Evolutionary conservation across 208 protist species (phyloP), one percentile per base, ranked within the genome.

Genomic region (Acanthamoeba quina): DNA sequence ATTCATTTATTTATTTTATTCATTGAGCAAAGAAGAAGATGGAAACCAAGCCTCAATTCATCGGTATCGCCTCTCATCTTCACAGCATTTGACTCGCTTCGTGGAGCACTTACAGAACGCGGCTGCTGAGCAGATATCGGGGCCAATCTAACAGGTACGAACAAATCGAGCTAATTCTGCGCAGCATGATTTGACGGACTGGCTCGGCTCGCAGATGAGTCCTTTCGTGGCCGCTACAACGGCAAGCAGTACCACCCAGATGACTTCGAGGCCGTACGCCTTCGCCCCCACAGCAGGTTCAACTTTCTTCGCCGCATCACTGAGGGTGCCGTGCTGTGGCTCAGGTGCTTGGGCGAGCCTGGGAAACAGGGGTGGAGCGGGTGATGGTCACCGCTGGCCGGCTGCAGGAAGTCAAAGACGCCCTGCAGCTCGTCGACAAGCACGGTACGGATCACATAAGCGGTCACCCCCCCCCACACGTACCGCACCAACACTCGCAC

Each of bases 331-430:
- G n/a, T 80, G 98, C 98, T 89, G 93, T 98, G 47, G 94, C 96
- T 2, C 41, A 93, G 0, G 96, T 99, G 47, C 86, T 99, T 44
- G 90, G 94, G 9, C 96, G 98, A 44, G 95, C 97, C 15, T 82
- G 94, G 56, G 29, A 85, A 11, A 95, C 94, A 56, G 97, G 98
- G 31, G 96, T 99, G 0, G 96, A 95, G 34, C 96, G 97, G 6
- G 72, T 98, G 10, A 95, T 99, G 17, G 94, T 99, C 62, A 98
- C 98, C 1, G 97, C 97, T 5, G 97, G 96, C 0, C 97, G 94
- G 41, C 58, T 97, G 7, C 72, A 95, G 62, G 96, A 98, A 76
- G 97, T 96, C 83, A 62, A 94, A 21, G 82, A 96, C 21, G 97
- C 97, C 2, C 95, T 98, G 58, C 47, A 95, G 37, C 95, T 99